Conservation (phyloP, 345 rosid species). For the Noccaea bulbosa region DNA sequence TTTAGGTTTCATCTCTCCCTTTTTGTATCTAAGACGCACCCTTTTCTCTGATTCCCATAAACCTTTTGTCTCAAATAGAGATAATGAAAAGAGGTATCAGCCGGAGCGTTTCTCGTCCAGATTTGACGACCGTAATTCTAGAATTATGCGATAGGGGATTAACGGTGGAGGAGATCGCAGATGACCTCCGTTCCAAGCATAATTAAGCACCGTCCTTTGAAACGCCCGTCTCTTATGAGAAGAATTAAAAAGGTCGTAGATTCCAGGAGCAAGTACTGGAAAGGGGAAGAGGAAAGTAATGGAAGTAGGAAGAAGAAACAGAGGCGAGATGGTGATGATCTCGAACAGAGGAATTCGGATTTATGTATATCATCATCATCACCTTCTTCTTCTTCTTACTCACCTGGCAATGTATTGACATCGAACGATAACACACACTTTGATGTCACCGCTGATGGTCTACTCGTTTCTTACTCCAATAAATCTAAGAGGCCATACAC, state of each 20-base stretch:
- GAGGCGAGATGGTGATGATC: background rate
- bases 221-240: background rate
- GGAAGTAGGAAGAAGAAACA: background rate
- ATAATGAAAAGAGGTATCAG: background rate
- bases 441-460: background rate
- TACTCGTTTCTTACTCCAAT: slow-evolving; percentile 2
- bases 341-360: background rate
- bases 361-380: background rate
- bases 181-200: background rate
- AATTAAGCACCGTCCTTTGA: background rate
- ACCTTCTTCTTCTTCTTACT: background rate
- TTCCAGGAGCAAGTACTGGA: background rate
- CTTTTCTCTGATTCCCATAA: background rate
- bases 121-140: background rate
- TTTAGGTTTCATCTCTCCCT: background rate
- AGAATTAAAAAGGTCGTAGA: background rate
- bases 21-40: background rate
- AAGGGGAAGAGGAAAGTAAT: background rate
- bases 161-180: slow-evolving; percentile 8
- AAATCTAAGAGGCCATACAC: background rate
- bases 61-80: background rate
- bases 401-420: background rate
- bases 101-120: background rate
- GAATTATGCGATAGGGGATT: background rate
- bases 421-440: background rate